These are phyloP conservation scores for Anethum foeniculum DNA, from an alignment of 140 eudicot genomes.

Conservation along the genomic window DNA sequence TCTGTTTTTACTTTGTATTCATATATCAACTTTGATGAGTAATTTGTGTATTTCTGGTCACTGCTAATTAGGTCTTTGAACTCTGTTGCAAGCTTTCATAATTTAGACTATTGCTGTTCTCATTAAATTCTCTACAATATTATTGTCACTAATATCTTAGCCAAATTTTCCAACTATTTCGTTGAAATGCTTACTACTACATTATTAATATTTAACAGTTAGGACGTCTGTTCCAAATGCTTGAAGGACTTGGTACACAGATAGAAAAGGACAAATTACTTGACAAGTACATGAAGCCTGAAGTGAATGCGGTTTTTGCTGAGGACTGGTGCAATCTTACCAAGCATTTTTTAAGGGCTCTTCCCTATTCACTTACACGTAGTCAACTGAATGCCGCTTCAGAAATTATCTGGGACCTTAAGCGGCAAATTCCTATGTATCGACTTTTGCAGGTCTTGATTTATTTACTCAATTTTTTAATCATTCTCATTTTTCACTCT, in stretches of 20 bases:
- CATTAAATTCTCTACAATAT: not conserved
- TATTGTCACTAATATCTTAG: not conserved
- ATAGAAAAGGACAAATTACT: slow-evolving; percentile 75
- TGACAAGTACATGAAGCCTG: slow-evolving; percentile 62
- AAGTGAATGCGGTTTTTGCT: slow-evolving; percentile 30
- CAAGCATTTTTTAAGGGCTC: slow-evolving; percentile 45
- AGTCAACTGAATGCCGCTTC: slow-evolving; percentile 82
- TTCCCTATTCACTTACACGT: slow-evolving; percentile 81
- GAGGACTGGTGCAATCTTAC: slow-evolving; percentile 80
- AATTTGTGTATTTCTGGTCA: not conserved
- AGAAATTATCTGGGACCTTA: slow-evolving; percentile 94
- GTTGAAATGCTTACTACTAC: not conserved
- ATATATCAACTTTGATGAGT: not conserved
- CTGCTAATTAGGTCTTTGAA: not conserved
- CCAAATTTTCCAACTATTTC: not conserved
- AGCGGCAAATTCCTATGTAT: slow-evolving; percentile 88
- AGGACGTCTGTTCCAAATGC: slow-evolving; percentile 87
- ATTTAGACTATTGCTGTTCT: not conserved
- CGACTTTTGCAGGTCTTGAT: slow-evolving; percentile 75
- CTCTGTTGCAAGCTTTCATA: slow-evolving; percentile 7
- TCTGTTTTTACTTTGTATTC: not conserved
- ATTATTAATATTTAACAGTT: slow-evolving; percentile 35
- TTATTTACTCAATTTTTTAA: slow-evolving; percentile 6
- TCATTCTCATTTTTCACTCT: not conserved
- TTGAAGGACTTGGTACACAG: slow-evolving; percentile 80